Percentiles rank a stretch among this genome's conserved stretches.
These are phyloP conservation scores for Blastocystis sp. DNA, from an alignment of 352 stramenopile species.

Conservation along the genomic window DNA sequence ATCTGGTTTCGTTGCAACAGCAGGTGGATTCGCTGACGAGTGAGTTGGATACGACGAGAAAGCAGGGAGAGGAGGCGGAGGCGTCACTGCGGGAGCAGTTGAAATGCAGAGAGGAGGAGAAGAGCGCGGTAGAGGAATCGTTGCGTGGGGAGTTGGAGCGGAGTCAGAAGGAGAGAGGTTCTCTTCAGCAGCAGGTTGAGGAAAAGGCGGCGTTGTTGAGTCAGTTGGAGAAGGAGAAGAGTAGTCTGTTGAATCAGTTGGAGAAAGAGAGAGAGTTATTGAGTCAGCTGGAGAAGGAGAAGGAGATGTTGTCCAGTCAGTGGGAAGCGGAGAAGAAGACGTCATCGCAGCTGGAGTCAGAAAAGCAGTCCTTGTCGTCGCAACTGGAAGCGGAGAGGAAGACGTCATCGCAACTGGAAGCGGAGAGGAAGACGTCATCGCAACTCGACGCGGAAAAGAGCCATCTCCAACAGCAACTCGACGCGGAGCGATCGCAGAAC, in stretches of 20 bases:
- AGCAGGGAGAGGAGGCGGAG: background rate
- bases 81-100: too few relatives aligned
- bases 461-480: too few relatives aligned
- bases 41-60: background rate
- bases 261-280: background rate
- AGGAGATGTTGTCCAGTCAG: background rate
- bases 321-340: background rate
- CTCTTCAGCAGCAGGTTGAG: background rate
- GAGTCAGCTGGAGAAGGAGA: background rate
- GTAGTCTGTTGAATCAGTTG: background rate
- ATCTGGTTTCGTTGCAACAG: too few relatives aligned
- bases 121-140: background rate
- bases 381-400: too few relatives aligned
- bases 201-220: background rate
- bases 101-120: too few relatives aligned
- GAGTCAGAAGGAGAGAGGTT: background rate
- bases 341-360: too few relatives aligned
- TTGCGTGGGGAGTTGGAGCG: background rate
- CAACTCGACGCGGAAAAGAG: too few relatives aligned
- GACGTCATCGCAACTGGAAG: too few relatives aligned
- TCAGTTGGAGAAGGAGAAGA: background rate
- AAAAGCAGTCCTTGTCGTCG: too few relatives aligned
- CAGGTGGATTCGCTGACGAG: background rate
- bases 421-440: too few relatives aligned
- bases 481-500: too few relatives aligned